phyloP scores from a whole-genome alignment of 257 asterid species.

The Salvia hispanica region DNA sequence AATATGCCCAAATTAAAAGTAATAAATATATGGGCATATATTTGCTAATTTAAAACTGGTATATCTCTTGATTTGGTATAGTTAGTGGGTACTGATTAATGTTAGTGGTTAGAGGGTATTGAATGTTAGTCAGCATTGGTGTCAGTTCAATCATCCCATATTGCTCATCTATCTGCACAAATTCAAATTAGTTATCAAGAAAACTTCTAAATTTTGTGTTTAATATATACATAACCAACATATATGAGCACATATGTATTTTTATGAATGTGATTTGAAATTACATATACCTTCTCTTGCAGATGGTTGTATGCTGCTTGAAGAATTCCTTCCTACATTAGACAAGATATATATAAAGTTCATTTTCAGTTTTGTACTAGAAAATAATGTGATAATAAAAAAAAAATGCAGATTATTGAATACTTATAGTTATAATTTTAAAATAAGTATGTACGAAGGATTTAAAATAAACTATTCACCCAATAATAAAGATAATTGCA shows the following conservation, averaged over 20 bases:
- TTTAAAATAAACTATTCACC: not conserved
- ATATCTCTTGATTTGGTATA: slow-evolving; percentile 51
- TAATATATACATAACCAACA: too few relatives aligned
- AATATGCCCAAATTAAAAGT: slow-evolving; percentile 14
- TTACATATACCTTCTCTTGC: slow-evolving; percentile 59
- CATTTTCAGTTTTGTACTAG: not conserved
- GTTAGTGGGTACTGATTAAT: slow-evolving; percentile 49
- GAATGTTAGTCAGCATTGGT: slow-evolving; percentile 46
- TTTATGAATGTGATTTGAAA: too few relatives aligned
- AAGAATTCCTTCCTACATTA: slow-evolving; percentile 75
- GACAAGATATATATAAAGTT: not conserved
- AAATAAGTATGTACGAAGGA: too few relatives aligned
- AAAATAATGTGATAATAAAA: not conserved
- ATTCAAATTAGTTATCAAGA: not conserved
- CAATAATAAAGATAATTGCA: too few relatives aligned
- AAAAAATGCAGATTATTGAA: not conserved
- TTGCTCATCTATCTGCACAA: slow-evolving; percentile 72
- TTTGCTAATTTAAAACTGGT: slow-evolving; percentile 28
- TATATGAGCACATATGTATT: not conserved
- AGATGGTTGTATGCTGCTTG: slow-evolving; percentile 77
- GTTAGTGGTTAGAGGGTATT: slow-evolving; percentile 51
- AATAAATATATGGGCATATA: slow-evolving; percentile 22
- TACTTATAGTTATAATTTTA: not conserved
- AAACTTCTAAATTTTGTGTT: not conserved
- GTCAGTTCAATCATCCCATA: slow-evolving; percentile 47